These are phyloP conservation scores for Pyricularia sp. DNA, from an alignment of 2,329 filamentous ascomycete species.

Conservation along the genomic window DNA sequence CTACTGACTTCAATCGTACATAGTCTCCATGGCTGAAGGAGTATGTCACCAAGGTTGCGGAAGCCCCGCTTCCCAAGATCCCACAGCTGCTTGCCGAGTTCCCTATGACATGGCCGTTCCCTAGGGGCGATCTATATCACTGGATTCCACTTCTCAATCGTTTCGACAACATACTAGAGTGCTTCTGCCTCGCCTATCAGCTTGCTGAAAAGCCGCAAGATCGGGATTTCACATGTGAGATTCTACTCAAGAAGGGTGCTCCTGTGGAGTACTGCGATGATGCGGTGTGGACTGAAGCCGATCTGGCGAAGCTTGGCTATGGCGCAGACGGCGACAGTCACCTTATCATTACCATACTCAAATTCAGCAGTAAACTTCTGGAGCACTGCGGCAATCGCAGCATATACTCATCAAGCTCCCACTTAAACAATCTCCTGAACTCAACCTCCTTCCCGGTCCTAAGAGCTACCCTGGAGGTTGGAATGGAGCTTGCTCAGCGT, in stretches of 20 bases:
- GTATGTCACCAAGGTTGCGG: slow-evolving; percentile 65
- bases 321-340: slow-evolving; percentile 67
- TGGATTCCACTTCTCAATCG: slow-evolving; percentile 94
- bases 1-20: slow-evolving; percentile 9
- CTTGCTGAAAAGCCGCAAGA: slow-evolving; percentile 73
- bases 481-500: slow-evolving; percentile 79
- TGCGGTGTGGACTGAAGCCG: slow-evolving; percentile 33
- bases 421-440: slow-evolving; percentile 82
- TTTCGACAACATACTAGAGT: slow-evolving; percentile 81
- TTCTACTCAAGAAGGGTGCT: slow-evolving; percentile 51
- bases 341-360: slow-evolving; percentile 69
- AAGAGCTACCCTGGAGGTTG: slow-evolving; percentile 68
- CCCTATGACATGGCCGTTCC: slow-evolving; percentile 87
- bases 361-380: slow-evolving; percentile 78
- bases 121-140: slow-evolving; percentile 91
- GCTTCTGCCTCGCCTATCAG: slow-evolving; percentile 71
- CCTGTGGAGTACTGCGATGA: slow-evolving; percentile 41
- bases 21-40: slow-evolving; percentile 82
- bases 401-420: slow-evolving; percentile 87
- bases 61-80: slow-evolving; percentile 64
- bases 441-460: slow-evolving; percentile 75
- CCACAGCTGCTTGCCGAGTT: slow-evolving; percentile 70
- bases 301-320: slow-evolving; percentile 53
- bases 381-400: slow-evolving; percentile 96
- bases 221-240: slow-evolving; percentile 59